phyloP scores from a whole-genome alignment of 2,329 filamentous ascomycete genomes.

The Capronia epimyces region DNA sequence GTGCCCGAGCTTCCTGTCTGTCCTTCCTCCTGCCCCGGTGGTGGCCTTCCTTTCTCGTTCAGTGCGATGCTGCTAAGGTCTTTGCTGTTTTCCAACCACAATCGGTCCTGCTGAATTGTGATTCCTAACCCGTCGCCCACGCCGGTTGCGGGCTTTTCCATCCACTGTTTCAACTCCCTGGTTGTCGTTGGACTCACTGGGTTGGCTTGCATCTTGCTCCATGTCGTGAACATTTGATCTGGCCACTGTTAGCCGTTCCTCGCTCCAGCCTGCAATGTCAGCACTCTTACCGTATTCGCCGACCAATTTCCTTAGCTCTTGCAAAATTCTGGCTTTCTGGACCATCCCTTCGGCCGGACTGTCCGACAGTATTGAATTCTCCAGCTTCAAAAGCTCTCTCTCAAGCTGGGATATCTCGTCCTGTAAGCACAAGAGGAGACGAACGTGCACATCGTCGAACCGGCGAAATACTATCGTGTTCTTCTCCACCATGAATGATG shows the following conservation, averaged over 20 bases:
- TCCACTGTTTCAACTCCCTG: constrained; percentile 22
- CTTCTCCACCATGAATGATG: constrained; percentile 27
- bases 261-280: neutral
- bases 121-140: constrained; percentile 16
- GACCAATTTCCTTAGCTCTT: constrained; percentile 26
- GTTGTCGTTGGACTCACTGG: constrained; percentile 20
- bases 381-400: constrained; percentile 30
- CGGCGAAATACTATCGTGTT: constrained; percentile 32
- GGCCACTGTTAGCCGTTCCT: constrained; percentile 4
- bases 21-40: neutral
- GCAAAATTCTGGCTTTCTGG: constrained; percentile 23
- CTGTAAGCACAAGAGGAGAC: constrained; percentile 34
- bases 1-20: neutral
- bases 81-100: constrained; percentile 25
- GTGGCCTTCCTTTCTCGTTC: constrained; percentile 11
- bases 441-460: constrained; percentile 33
- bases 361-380: constrained; percentile 19
- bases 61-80: constrained; percentile 25
- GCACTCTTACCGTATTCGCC: constrained; percentile 27
- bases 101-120: constrained; percentile 21
- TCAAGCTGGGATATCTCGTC: constrained; percentile 34
- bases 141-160: constrained; percentile 15
- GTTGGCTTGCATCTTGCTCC: constrained; percentile 27
- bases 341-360: constrained; percentile 17
- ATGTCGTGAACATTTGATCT: constrained; percentile 29